Conservation (phyloP, 306 rosid species). For the Arachis stenosperma region DNA sequence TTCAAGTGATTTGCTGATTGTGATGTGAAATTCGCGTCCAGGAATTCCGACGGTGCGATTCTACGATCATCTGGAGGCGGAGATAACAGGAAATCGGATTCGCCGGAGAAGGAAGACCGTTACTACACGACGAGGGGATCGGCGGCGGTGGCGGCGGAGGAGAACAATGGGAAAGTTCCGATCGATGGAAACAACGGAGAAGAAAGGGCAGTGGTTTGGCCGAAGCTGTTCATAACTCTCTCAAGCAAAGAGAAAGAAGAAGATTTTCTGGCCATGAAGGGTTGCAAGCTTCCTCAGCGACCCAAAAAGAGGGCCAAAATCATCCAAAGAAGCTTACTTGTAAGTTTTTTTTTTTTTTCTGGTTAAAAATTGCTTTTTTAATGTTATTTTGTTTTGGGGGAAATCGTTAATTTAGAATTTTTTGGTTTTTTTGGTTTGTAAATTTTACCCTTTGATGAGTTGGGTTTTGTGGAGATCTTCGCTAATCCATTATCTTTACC, state of each 20-base stretch:
- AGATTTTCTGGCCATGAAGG: constrained; percentile 84
- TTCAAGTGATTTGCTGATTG: neutral
- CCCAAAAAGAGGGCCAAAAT: constrained; percentile 83
- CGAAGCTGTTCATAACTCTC: constrained; percentile 63
- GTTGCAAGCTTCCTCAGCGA: constrained; percentile 81
- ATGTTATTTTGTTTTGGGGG: neutral
- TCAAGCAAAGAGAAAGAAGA: constrained; percentile 89
- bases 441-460: neutral
- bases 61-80: constrained; percentile 48
- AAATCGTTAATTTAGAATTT: neutral
- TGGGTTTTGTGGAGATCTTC: constrained; percentile 38
- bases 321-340: constrained; percentile 77
- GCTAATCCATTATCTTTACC: constrained; percentile 1
- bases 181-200: constrained; percentile 57
- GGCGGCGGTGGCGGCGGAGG: constrained; percentile 54
- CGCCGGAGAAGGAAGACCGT: constrained; percentile 83
- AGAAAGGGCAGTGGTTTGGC: constrained; percentile 66
- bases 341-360: constrained; percentile 35
- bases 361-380: neutral
- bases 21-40: constrained; percentile 41
- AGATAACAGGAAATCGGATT: constrained; percentile 56
- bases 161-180: constrained; percentile 51
- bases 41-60: constrained; percentile 59
- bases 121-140: constrained; percentile 77
- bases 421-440: neutral